A percentile compares a stretch with the other conserved stretches of the same genome.
These are phyloP conservation scores for Drechslerella dactyloides DNA, from an alignment of 2,329 filamentous ascomycete species.

Conservation along the genomic window DNA sequence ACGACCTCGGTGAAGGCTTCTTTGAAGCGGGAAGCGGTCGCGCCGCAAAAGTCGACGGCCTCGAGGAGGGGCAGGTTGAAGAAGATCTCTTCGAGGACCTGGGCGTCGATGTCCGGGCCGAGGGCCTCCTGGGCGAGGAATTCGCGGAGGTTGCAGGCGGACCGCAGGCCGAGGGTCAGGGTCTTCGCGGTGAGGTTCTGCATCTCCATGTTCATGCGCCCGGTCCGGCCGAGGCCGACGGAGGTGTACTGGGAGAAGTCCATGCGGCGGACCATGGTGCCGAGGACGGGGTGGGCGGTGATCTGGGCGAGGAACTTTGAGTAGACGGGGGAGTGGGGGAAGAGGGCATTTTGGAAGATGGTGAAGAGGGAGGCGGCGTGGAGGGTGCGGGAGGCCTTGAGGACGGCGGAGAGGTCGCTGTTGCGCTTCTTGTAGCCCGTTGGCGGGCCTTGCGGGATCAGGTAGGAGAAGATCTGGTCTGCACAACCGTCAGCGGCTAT, in stretches of 20 bases:
- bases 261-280: constrained; percentile 76
- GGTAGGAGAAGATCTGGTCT: constrained; percentile 76
- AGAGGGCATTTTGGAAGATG: constrained; percentile 78
- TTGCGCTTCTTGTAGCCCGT: constrained; percentile 78
- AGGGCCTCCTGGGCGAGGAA: constrained; percentile 82
- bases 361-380: constrained; percentile 75
- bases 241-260: constrained; percentile 89
- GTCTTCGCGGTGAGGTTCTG: constrained; percentile 78
- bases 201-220: constrained; percentile 75
- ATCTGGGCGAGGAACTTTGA: constrained; percentile 78
- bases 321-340: constrained; percentile 82
- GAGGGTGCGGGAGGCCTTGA: constrained; percentile 76
- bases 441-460: constrained; percentile 75
- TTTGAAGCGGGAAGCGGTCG: constrained; percentile 72
- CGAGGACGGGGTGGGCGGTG: constrained; percentile 70
- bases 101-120: constrained; percentile 73
- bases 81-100: constrained; percentile 74
- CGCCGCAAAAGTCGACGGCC: constrained; percentile 78
- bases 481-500: constrained; percentile 11
- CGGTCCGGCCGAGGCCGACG: constrained; percentile 75
- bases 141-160: constrained; percentile 76
- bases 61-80: constrained; percentile 69
- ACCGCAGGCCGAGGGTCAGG: constrained; percentile 71
- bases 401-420: constrained; percentile 75
- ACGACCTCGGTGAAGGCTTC: constrained; percentile 68